Percentiles rank a stretch among this genome's conserved stretches.
phyloP scores from a whole-genome alignment of 192 early-diverging fungal genomes.

The Coemansia sp. region DNA sequence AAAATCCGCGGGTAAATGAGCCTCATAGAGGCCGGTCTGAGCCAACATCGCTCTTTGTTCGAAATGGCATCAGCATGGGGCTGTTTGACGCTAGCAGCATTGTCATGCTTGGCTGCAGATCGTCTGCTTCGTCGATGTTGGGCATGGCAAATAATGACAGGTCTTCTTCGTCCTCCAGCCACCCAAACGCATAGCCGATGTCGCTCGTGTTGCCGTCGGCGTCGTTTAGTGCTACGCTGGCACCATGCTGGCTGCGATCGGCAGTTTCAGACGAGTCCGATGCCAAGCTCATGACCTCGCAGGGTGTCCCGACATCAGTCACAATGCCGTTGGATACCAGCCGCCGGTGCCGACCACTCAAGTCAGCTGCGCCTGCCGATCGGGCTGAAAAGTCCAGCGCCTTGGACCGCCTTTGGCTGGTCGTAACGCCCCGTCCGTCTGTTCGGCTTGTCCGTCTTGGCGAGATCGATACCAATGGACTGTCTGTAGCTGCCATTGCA shows the following conservation, averaged over 20 bases:
- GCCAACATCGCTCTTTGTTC: neutral
- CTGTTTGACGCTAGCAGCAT: constrained; percentile 47
- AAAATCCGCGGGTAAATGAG: neutral
- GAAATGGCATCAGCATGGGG: constrained; percentile 43
- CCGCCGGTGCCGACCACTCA: neutral
- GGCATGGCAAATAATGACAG: constrained; percentile 49
- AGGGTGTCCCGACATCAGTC: constrained; percentile 13
- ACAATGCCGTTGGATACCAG: constrained; percentile 9
- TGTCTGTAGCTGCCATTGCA: neutral
- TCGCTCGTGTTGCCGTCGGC: constrained; percentile 13
- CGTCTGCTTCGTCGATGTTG: constrained; percentile 12
- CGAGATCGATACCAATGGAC: neutral
- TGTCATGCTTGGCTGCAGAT: constrained; percentile 28
- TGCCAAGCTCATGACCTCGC: constrained; percentile 7
- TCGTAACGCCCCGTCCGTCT: neutral
- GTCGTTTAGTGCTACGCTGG: neutral
- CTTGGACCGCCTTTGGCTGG: neutral
- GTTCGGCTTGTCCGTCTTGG: neutral
- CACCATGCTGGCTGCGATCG: neutral
- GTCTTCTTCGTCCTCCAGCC: constrained; percentile 53
- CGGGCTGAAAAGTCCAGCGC: constrained; percentile 6
- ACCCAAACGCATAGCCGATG: constrained; percentile 43
- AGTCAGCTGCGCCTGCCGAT: neutral
- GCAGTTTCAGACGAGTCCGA: constrained; percentile 15
- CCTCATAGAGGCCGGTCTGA: constrained; percentile 3